Conservation (phyloP, 139 green algal genomes). For the Zygnema cylindricum region DNA sequence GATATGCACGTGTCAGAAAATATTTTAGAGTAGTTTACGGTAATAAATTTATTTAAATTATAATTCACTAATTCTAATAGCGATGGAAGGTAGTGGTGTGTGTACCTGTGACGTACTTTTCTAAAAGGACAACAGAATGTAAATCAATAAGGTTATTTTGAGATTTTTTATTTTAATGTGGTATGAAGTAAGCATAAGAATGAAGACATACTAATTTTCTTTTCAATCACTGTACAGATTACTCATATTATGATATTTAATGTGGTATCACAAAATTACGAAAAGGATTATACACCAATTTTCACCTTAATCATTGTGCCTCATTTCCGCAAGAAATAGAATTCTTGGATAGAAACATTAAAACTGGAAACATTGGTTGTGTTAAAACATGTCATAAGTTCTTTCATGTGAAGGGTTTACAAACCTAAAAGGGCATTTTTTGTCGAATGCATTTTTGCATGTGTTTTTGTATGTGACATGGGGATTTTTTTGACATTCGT, state of each 20-base stretch:
- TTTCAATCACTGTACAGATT: too few relatives aligned
- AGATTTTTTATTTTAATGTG: too few relatives aligned
- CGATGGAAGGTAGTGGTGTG: too few relatives aligned
- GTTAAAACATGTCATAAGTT: neutral
- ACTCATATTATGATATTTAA: neutral
- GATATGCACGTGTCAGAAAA: too few relatives aligned
- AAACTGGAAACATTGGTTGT: neutral
- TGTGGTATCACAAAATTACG: neutral
- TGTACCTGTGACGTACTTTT: too few relatives aligned
- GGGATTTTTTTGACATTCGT: neutral
- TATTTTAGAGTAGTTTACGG: too few relatives aligned
- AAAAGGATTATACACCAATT: neutral
- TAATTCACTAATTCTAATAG: too few relatives aligned
- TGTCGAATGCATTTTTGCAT: neutral
- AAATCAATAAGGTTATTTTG: too few relatives aligned
- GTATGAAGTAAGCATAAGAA: too few relatives aligned
- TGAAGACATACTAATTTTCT: too few relatives aligned
- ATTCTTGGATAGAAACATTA: neutral
- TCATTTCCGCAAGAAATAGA: neutral
- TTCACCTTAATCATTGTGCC: neutral
- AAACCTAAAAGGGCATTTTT: neutral
- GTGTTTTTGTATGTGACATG: conserved; percentile 5
- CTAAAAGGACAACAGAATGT: too few relatives aligned
- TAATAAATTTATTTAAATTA: too few relatives aligned
- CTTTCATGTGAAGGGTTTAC: neutral